phyloP scores from a whole-genome alignment of 768 basidiomycete species.

The Strobilomyces confusus region DNA sequence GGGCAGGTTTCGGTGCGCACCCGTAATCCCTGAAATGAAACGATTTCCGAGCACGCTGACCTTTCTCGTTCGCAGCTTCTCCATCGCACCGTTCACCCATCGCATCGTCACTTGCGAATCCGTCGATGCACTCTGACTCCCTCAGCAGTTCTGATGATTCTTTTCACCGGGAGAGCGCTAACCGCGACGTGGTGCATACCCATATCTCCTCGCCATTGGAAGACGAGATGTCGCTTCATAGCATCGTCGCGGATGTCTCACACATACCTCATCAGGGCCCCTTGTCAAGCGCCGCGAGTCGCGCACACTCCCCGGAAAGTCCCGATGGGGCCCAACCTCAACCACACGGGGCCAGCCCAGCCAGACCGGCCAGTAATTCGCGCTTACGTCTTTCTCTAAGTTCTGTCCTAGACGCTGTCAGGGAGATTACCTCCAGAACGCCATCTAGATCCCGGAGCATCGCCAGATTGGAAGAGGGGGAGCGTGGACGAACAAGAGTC shows the following conservation, averaged over 20 bases:
- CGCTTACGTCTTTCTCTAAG: slow-evolving; percentile 18
- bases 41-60: not conserved
- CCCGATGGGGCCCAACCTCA: not conserved
- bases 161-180: not conserved
- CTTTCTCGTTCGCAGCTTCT: not conserved
- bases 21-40: too few species aligned
- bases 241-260: slow-evolving; percentile 25
- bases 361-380: slow-evolving; percentile 3
- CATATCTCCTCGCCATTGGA: not conserved
- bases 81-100: not conserved
- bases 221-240: slow-evolving; percentile 27
- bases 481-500: slow-evolving; percentile 20
- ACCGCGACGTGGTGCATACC: not conserved
- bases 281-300: not conserved
- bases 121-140: not conserved
- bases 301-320: slow-evolving; percentile 2
- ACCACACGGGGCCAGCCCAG: not conserved
- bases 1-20: not conserved
- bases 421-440: slow-evolving; percentile 14
- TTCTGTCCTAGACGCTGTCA: slow-evolving; percentile 18
- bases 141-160: slow-evolving; percentile 7
- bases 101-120: not conserved
- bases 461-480: slow-evolving; percentile 34
- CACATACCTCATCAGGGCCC: not conserved
- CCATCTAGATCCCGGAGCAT: slow-evolving; percentile 23